Conservation (phyloP, 2,329 filamentous ascomycete genomes). For the Paecilomyces formosus region DNA sequence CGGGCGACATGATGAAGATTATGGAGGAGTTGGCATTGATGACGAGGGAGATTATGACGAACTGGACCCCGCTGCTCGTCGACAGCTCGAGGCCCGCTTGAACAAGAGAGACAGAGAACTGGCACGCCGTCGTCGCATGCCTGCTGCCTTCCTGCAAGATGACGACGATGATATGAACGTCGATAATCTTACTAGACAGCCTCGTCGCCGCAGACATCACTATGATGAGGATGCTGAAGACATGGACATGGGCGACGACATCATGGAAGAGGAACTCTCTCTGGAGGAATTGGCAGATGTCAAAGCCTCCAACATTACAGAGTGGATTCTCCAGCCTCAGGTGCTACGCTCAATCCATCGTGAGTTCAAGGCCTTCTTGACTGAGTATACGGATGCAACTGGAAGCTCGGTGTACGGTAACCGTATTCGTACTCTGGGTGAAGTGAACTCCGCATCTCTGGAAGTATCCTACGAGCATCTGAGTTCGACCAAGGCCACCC, state of each 20-base stretch:
- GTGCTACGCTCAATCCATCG: constrained; percentile 90
- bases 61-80: constrained; percentile 49
- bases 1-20: constrained; percentile 34
- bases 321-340: constrained; percentile 86
- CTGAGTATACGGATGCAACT: constrained; percentile 85
- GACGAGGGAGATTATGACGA: constrained; percentile 59
- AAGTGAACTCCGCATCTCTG: constrained; percentile 90
- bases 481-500: constrained; percentile 79
- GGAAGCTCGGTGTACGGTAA: constrained; percentile 92
- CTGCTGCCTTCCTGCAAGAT: constrained; percentile 56
- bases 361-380: constrained; percentile 96
- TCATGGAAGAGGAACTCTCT: constrained; percentile 92
- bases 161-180: constrained; percentile 81
- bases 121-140: constrained; percentile 52
- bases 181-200: constrained; percentile 71
- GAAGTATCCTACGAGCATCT: constrained; percentile 95
- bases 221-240: constrained; percentile 95
- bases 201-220: constrained; percentile 73
- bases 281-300: constrained; percentile 87
- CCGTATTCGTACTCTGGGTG: constrained; percentile 89
- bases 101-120: constrained; percentile 57
- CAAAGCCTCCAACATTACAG: constrained; percentile 85
- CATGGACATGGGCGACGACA: constrained; percentile 78
- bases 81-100: constrained; percentile 55
- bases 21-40: constrained; percentile 55